Evolutionary conservation across 1,284 basidiomycete genomes (phyloP).

Genomic region (Prillingera fragicola): DNA sequence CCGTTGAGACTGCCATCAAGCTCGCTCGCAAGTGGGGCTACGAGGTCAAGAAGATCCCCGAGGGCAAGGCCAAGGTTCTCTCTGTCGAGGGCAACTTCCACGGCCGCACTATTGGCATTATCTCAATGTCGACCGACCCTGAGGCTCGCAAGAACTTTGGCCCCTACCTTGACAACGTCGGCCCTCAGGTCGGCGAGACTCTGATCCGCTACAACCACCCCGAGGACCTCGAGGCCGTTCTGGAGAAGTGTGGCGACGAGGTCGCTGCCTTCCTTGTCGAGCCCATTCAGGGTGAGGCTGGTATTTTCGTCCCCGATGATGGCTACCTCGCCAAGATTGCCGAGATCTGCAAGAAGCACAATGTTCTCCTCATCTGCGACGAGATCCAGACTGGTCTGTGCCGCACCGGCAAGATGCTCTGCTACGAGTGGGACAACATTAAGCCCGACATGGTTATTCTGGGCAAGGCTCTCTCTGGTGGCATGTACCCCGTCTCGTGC

Average conservation of each 20-base stretch:
- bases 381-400: slow-evolving; percentile 82
- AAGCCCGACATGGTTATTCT: slow-evolving; percentile 89
- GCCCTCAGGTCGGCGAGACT: slow-evolving; percentile 57
- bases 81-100: slow-evolving; percentile 92
- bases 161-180: slow-evolving; percentile 80
- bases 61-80: slow-evolving; percentile 81
- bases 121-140: slow-evolving; percentile 92
- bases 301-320: slow-evolving; percentile 84
- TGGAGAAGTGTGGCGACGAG: slow-evolving; percentile 74
- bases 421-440: slow-evolving; percentile 79
- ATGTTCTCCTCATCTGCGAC: slow-evolving; percentile 92
- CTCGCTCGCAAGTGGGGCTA: slow-evolving; percentile 89
- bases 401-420: slow-evolving; percentile 55
- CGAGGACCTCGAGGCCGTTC: slow-evolving; percentile 73
- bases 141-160: slow-evolving; percentile 84
- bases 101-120: slow-evolving; percentile 84
- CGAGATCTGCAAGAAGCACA: slow-evolving; percentile 84
- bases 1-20: slow-evolving; percentile 79
- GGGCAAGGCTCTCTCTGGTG: slow-evolving; percentile 93
- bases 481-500: slow-evolving; percentile 92
- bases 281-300: slow-evolving; percentile 97
- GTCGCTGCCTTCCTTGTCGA: slow-evolving; percentile 93
- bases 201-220: slow-evolving; percentile 74
- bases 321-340: slow-evolving; percentile 77
- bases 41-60: slow-evolving; percentile 73